Base-by-base conservation (phyloP, 257 asterid genomes). In the Ligustrum vulgare region DNA sequence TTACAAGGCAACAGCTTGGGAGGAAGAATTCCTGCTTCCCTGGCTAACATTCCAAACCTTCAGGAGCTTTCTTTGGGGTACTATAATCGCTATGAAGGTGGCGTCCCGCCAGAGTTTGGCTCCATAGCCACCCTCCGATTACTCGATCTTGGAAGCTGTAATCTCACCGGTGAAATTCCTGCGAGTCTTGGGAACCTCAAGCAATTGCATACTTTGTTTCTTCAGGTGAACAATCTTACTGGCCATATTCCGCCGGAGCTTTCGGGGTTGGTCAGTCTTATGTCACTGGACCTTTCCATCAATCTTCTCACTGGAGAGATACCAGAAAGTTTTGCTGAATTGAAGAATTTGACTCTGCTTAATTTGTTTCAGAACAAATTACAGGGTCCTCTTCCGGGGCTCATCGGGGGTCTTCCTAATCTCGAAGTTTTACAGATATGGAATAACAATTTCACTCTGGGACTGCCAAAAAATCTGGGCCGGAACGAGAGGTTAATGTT, bases 71-170 rank as follows among this genome's bases (percentile, higher is more conserved):
- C 47, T 20, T 80, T 95, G 5, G 99, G 99, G 6, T 95, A 93
- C 66, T 87, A 0, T 67, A 95, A 91, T 80, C 34, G 22, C 6
- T 95, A 93, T 71, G 79, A 76, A 18, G 99, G 98, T 28, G 99
- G 96, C 1, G 91, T 95, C 11, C 99, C 99, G 49, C 83, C 89
- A 73, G 98, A 93, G 78, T 85, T 95, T 2, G 99, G 98, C 31
- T 75, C 78, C 0, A 76, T 82, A 0, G 13, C 81, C 23, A 71
- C 89, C 0, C 96, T 90, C 1, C 82, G 78, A 41, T 75, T 84
- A 5, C 95, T 93, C 28, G 90, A 87, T 72, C 90, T 91, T 43
- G 97, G 89, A 8, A 82, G 67, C 49, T 91, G 98, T 72, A 89
- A 86, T 49, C 84, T 93, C n/a, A 82, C 91, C 36, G 98, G 99